Base-by-base conservation (phyloP, 495 filamentous ascomycete genomes). In the Penicillium chermesinum region DNA sequence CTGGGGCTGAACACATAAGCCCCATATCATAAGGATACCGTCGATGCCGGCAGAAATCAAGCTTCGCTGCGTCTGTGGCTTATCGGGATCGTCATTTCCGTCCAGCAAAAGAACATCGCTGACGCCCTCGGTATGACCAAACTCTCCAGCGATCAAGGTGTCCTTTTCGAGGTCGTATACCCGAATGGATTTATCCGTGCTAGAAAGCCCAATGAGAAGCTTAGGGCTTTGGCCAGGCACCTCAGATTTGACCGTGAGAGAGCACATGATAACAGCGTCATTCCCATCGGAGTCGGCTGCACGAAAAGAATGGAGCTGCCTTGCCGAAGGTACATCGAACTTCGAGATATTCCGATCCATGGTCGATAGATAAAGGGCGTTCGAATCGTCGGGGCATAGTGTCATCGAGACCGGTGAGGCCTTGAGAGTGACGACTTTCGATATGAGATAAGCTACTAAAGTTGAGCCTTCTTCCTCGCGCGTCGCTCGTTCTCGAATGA, bases 51-150 rank as follows among this genome's bases (percentile, higher is more conserved):
- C 84, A 50, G 83, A 89, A 33, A 93, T 75, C 37, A 91, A 61
- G 39, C 69, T 81, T 19, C 76, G 69, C 41, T 68, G 64, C 17
- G 27, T 19, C 33, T 57, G 44, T 14, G 55, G 35, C 30, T 67
- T 71, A 3, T 66, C 59, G 7, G 79, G 68, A 1, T 75, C 65
- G 2, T 69, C 69, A 10, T 54, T 50, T 17, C 52, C 56, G 52
- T 88, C 85, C 3, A 95, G 55, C 10, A 96, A 62, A n/a, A 81
- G 73, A 32, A 91, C 77, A 59, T 86, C 90, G 35, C 88, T 93
- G 35, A 97, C 84, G 35, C 89, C 86, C 59, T 95, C 90, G 0
- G 88, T 94, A 59, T 98, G 93, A 12, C 93, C 94, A 76, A 89
- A 95, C 64, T 95, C 93, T 32, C 87, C 83, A 19, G 87, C 84